Conservation (phyloP, 208 protist genomes). For the Crithidia expoeki region DNA sequence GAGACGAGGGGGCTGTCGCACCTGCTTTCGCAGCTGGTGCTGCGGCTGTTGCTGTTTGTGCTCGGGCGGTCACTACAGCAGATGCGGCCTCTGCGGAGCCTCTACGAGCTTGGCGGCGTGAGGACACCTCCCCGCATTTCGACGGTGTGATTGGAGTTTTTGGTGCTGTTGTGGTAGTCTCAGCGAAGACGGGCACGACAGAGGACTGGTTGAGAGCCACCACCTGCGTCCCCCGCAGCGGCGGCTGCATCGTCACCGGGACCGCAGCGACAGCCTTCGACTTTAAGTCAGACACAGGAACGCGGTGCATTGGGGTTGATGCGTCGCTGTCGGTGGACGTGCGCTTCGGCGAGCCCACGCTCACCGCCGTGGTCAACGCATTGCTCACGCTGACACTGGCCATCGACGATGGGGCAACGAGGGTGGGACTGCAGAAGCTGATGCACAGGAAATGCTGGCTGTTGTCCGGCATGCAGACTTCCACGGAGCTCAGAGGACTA, state of each 20-base stretch:
- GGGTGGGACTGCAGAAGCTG: background rate
- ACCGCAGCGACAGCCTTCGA: background rate
- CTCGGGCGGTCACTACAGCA: background rate
- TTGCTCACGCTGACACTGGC: background rate
- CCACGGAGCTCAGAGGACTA: conserved; percentile 3
- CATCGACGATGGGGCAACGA: background rate
- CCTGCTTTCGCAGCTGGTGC: background rate
- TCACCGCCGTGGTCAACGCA: background rate
- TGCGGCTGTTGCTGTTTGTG: background rate
- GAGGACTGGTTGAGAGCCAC: background rate
- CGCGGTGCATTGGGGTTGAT: background rate
- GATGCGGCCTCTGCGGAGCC: background rate
- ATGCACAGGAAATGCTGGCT: background rate
- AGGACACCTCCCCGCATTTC: background rate
- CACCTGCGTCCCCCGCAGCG: conserved; percentile 6
- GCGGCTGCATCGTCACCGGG: background rate
- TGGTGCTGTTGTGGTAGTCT: background rate
- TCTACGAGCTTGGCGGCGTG: background rate
- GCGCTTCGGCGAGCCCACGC: background rate
- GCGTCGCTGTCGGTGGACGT: background rate
- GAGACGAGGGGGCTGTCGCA: conserved; percentile 10
- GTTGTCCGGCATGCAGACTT: conserved; percentile 11
- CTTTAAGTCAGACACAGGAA: background rate
- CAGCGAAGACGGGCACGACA: background rate
- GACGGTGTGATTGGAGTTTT: background rate